Evolutionary conservation across 306 rosid species (phyloP).

Genomic region (Vigna unguiculata): DNA sequence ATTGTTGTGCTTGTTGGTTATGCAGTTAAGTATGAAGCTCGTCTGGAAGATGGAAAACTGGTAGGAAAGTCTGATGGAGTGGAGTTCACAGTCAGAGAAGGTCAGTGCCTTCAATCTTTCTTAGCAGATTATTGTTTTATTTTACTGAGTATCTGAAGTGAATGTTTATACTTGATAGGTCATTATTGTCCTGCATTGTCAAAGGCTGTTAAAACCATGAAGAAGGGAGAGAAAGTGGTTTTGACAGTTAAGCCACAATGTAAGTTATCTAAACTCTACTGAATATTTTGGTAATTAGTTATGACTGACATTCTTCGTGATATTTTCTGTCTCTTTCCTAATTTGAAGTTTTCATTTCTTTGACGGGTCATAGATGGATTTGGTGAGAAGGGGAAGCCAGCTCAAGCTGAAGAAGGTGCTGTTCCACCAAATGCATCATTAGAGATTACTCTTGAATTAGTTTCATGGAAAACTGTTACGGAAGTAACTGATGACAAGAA

Average conservation of each 20-base stretch:
- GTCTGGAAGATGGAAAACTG: conserved; percentile 72
- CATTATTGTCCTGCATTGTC: conserved; percentile 84
- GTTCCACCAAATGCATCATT: conserved; percentile 83
- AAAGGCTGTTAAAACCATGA: conserved; percentile 92
- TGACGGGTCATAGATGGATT: conserved; percentile 74
- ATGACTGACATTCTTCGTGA: not conserved
- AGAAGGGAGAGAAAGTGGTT: conserved; percentile 82
- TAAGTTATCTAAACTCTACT: conserved; percentile 46
- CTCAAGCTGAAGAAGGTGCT: conserved; percentile 65
- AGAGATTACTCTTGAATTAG: conserved; percentile 75
- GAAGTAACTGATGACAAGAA: conserved; percentile 88
- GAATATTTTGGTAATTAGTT: not conserved
- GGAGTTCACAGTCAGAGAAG: conserved; percentile 78
- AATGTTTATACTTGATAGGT: conserved; percentile 53
- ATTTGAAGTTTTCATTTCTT: not conserved
- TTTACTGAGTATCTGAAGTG: conserved; percentile 13
- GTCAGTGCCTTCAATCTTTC: conserved; percentile 43
- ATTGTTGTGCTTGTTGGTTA: conserved; percentile 15
- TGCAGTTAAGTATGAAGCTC: conserved; percentile 84
- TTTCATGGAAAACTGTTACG: conserved; percentile 89
- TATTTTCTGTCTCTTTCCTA: not conserved
- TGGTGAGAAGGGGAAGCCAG: conserved; percentile 83
- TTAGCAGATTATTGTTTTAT: conserved; percentile 28
- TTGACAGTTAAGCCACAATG: conserved; percentile 86
- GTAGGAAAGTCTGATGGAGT: conserved; percentile 70